Percentiles rank a stretch among this genome's conserved stretches.
phyloP scores from a whole-genome alignment of 805 yeast species.

The Candida krabiensis region DNA sequence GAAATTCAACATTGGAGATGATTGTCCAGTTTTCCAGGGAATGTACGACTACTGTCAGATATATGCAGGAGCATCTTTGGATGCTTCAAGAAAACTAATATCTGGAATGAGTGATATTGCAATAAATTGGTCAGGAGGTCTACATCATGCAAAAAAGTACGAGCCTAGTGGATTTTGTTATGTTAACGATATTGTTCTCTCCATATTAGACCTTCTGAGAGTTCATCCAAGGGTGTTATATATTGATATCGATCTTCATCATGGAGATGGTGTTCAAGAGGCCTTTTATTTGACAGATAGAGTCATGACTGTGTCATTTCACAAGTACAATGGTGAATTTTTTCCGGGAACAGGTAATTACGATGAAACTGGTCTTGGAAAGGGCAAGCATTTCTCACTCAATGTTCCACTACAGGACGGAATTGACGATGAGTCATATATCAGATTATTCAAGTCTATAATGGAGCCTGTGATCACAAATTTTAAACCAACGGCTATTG shows the following conservation, averaged over 20 bases:
- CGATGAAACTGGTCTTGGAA: conserved; percentile 85
- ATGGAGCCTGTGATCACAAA: conserved; percentile 88
- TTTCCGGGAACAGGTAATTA: conserved; percentile 97
- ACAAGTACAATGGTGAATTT: conserved; percentile 89
- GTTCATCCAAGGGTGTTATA: conserved; percentile 92
- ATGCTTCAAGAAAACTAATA: conserved; percentile 84
- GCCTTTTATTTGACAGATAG: conserved; percentile 94
- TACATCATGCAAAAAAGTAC: conserved; percentile 93
- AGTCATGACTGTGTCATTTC: conserved; percentile 95
- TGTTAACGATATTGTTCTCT: conserved; percentile 89
- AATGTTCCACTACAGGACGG: conserved; percentile 95
- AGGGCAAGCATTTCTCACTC: conserved; percentile 83
- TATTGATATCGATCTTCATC: conserved; percentile 93
- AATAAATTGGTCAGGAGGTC: conserved; percentile 94
- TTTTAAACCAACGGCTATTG: conserved; percentile 91
- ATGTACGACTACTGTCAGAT: conserved; percentile 86
- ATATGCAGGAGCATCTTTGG: conserved; percentile 92
- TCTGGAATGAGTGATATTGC: conserved; percentile 91
- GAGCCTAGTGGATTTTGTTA: conserved; percentile 97
- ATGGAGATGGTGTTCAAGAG: conserved; percentile 98
- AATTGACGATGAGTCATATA: conserved; percentile 87
- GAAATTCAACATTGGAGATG: conserved; percentile 90
- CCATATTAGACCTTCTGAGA: conserved; percentile 78
- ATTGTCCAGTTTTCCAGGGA: conserved; percentile 94
- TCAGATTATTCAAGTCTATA: conserved; percentile 72